phyloP scores from a whole-genome alignment of 2,329 filamentous ascomycete species.

The Trichoderma lentiforme region DNA sequence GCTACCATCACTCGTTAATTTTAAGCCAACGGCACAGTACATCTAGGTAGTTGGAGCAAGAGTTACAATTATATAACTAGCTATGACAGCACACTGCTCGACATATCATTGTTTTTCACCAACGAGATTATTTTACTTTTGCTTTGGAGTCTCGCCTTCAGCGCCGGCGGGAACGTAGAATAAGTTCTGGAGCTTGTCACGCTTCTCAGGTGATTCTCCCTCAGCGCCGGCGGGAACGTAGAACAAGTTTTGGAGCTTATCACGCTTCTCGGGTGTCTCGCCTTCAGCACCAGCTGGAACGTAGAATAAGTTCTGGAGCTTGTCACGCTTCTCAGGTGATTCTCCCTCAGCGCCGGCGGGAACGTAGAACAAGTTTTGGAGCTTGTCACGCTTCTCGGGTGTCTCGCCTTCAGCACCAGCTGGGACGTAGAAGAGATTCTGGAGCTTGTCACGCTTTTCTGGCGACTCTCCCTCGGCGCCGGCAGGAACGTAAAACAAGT shows the following conservation, averaged over 20 bases:
- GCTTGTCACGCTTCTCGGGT: background rate
- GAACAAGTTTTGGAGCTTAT: background rate
- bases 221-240: background rate
- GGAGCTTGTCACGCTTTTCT: background rate
- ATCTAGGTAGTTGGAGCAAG: background rate
- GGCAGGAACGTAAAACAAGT: background rate
- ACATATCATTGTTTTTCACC: background rate
- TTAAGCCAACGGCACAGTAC: background rate
- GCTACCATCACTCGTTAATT: background rate
- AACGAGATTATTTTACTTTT: background rate
- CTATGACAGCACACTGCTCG: background rate
- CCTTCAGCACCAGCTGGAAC: background rate
- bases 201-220: background rate
- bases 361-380: background rate
- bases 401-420: background rate
- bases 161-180: background rate
- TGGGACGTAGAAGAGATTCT: background rate
- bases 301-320: no score
- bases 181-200: background rate
- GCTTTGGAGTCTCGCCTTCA: background rate
- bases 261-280: background rate
- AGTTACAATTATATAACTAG: background rate
- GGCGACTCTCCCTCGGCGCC: background rate
- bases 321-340: no score
- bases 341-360: background rate